These are phyloP conservation scores for Tagetes erecta DNA, from an alignment of 129 eudicot species.

Conservation along the genomic window DNA sequence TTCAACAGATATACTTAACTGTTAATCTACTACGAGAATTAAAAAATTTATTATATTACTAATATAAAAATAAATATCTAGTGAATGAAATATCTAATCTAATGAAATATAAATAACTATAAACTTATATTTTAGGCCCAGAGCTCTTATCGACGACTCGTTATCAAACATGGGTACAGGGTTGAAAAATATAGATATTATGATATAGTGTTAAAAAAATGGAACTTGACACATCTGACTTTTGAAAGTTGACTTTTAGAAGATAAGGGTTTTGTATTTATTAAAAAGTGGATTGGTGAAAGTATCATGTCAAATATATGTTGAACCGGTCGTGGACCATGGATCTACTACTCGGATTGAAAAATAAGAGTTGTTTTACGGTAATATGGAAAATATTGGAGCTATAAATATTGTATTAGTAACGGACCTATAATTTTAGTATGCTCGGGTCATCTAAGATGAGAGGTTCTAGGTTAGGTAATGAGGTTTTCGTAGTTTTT, in stretches of 20 bases:
- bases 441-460: too few species aligned
- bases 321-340: constrained; percentile 7
- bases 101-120: background rate
- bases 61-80: too few species aligned
- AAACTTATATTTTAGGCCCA: background rate
- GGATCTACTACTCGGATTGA: background rate
- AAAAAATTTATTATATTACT: too few species aligned
- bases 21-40: too few species aligned
- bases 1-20: too few species aligned
- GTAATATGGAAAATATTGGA: background rate
- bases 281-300: background rate
- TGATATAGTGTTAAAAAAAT: constrained; percentile 16
- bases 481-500: too few species aligned
- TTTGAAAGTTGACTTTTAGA: constrained; percentile 18
- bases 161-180: background rate
- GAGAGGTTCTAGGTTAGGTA: too few species aligned
- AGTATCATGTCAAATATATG: constrained; percentile 10
- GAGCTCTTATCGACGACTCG: background rate
- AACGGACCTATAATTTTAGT: too few species aligned
- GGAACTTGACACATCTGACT: constrained; percentile 41
- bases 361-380: background rate
- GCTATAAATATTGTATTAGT: too few species aligned
- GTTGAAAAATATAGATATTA: background rate
- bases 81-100: too few species aligned
- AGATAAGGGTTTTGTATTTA: background rate